phyloP scores from a whole-genome alignment of 2,329 filamentous ascomycete species.

The Pseudopithomyces maydicus region DNA sequence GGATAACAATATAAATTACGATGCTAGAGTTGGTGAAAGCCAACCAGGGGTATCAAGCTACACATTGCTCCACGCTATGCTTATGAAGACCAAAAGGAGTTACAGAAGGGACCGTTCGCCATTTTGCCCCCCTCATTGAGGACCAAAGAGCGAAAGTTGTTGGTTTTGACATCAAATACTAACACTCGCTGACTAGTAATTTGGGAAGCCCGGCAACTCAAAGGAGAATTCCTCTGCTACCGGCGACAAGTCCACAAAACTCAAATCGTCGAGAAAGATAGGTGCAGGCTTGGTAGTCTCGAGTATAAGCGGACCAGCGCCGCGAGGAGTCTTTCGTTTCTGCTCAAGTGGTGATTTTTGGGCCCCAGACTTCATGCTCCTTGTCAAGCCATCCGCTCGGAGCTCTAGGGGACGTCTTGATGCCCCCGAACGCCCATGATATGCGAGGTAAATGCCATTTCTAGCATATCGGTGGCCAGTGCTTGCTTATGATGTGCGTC shows the following conservation, averaged over 20 bases:
- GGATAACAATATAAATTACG: neutral
- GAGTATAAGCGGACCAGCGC: neutral
- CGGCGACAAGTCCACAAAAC: conserved; percentile 16
- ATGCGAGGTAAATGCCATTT: conserved; percentile 9
- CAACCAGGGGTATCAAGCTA: conserved; percentile 10
- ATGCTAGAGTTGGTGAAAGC: neutral
- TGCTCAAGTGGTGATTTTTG: neutral
- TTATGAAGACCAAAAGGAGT: neutral
- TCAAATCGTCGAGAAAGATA: conserved; percentile 14
- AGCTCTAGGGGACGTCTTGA: neutral
- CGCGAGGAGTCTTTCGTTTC: neutral
- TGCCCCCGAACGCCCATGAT: neutral
- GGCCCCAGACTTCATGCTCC: neutral
- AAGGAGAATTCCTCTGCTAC: conserved; percentile 13
- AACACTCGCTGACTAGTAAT: neutral
- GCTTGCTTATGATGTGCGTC: conserved; percentile 9
- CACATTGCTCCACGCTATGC: conserved; percentile 7
- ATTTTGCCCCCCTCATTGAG: neutral
- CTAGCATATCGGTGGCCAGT: conserved; percentile 10
- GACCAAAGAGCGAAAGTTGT: neutral
- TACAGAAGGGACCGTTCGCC: neutral
- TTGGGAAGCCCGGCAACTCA: neutral
- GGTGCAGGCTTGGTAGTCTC: neutral
- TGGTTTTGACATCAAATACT: neutral
- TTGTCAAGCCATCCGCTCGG: neutral